Conservation (phyloP, 1,284 basidiomycete species). For the Cryptococcus sp. region DNA sequence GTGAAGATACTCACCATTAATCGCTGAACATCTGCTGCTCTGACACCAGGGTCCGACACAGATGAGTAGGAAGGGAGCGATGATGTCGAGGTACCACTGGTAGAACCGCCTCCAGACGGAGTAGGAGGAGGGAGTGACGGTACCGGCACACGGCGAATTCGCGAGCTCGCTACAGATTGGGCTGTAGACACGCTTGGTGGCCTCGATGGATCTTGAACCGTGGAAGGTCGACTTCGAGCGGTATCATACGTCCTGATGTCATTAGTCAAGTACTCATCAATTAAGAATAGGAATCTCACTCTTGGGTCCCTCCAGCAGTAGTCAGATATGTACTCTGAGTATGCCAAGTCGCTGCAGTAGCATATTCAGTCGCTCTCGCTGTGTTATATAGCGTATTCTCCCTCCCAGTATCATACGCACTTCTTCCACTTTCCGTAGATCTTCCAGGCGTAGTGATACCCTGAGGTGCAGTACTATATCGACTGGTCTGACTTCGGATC, state of each 20-base stretch:
- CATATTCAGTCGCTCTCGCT: background rate
- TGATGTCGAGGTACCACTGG: background rate
- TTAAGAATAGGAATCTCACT: conserved; percentile 7
- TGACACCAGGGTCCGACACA: background rate
- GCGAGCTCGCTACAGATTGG: conserved; percentile 15
- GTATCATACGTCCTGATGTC: conserved; percentile 7
- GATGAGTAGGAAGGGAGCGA: conserved; percentile 1
- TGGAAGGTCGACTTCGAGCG: conserved; percentile 7
- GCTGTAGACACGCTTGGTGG: conserved; percentile 23
- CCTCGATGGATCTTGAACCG: background rate
- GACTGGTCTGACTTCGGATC: background rate
- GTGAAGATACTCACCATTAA: conserved; percentile 19
- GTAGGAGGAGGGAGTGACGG: conserved; percentile 13
- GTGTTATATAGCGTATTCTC: conserved; percentile 10
- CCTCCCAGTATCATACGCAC: conserved; percentile 17
- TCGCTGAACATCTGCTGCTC: conserved; percentile 18
- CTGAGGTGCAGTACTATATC: background rate
- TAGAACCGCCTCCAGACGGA: background rate
- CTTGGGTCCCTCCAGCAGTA: conserved; percentile 10
- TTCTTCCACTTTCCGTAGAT: conserved; percentile 1
- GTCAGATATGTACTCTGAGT: conserved; percentile 18
- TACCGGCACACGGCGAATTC: conserved; percentile 22
- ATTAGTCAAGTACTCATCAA: too few species aligned
- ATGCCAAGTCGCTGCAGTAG: conserved; percentile 10
- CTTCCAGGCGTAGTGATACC: background rate